phyloP scores from a whole-genome alignment of 2,329 filamentous ascomycete species.

The Colletotrichum tanaceti region DNA sequence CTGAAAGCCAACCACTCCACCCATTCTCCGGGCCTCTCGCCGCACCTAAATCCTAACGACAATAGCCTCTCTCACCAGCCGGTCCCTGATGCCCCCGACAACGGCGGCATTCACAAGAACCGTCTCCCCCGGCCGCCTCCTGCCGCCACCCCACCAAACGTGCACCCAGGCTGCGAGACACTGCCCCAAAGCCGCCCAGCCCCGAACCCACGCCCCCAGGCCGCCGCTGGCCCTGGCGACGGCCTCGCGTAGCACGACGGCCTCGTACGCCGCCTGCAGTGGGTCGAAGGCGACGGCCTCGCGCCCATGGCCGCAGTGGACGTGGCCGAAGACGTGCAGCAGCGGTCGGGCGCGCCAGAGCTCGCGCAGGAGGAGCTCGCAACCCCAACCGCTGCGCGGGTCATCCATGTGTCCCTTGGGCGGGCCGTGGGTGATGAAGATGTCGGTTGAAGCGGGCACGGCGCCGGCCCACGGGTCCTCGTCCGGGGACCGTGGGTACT shows the following conservation, averaged over 20 bases:
- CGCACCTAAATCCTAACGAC: conserved; percentile 20
- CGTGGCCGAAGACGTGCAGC: conserved; percentile 54
- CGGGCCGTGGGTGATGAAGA: conserved; percentile 55
- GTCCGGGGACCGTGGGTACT: conserved; percentile 48
- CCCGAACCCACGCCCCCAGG: background rate
- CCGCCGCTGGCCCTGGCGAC: background rate
- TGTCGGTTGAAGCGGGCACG: conserved; percentile 47
- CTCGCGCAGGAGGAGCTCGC: conserved; percentile 47
- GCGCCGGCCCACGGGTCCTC: conserved; percentile 46
- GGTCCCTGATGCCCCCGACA: conserved; percentile 9
- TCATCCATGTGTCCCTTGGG: conserved; percentile 53
- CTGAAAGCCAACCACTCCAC: background rate
- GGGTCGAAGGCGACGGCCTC: conserved; percentile 48
- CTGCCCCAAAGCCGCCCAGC: background rate
- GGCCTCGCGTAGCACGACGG: conserved; percentile 11
- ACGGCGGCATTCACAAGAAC: conserved; percentile 31
- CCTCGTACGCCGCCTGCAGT: conserved; percentile 46
- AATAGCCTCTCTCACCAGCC: conserved; percentile 16
- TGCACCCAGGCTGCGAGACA: conserved; percentile 8
- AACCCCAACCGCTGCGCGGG: conserved; percentile 46
- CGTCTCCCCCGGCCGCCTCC: conserved; percentile 1
- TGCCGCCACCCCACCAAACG: conserved; percentile 23
- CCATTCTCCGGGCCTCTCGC: too few relatives aligned
- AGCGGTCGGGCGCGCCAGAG: conserved; percentile 48
- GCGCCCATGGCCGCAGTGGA: conserved; percentile 50